These are phyloP conservation scores for Wickerhamomyces alni DNA, from an alignment of 805 yeast species.

Conservation along the genomic window DNA sequence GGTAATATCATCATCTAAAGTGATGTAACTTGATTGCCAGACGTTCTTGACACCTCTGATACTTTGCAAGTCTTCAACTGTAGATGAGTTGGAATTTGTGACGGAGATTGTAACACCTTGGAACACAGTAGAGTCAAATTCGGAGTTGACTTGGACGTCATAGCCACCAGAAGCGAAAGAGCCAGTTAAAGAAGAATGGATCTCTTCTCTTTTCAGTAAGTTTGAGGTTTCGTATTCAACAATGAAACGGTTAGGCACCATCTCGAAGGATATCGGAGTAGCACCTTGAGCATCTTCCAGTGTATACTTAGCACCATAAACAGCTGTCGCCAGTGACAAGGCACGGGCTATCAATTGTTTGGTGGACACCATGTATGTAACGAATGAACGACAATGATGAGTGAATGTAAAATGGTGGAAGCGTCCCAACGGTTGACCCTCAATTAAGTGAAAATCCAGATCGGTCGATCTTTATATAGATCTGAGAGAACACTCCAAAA, in stretches of 20 bases:
- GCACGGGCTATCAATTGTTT: neutral
- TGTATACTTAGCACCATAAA: neutral
- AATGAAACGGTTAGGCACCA: neutral
- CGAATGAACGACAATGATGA: too few species aligned
- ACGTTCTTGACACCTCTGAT: conserved; percentile 8
- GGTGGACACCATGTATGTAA: neutral
- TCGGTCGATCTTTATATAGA: too few species aligned
- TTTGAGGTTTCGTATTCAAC: neutral
- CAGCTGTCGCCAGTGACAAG: neutral
- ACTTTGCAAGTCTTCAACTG: conserved; percentile 4
- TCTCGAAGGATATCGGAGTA: neutral
- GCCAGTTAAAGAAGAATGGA: neutral
- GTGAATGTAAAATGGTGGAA: too few species aligned
- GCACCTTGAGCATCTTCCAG: neutral
- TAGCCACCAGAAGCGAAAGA: conserved; percentile 1
- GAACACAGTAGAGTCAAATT: conserved; percentile 9
- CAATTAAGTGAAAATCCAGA: too few species aligned
- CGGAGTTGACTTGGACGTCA: conserved; percentile 5
- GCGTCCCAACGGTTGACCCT: too few species aligned
- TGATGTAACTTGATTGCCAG: conserved; percentile 11
- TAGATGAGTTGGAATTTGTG: conserved; percentile 3
- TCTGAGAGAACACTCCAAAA: too few species aligned
- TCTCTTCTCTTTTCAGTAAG: neutral
- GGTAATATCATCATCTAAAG: conserved; percentile 4
- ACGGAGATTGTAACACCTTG: conserved; percentile 11